Evolutionary conservation across 1,284 basidiomycete species (phyloP), one percentile per base, ranked within the genome.

Genomic region (Ceratorhiza oryzae-sativae): DNA sequence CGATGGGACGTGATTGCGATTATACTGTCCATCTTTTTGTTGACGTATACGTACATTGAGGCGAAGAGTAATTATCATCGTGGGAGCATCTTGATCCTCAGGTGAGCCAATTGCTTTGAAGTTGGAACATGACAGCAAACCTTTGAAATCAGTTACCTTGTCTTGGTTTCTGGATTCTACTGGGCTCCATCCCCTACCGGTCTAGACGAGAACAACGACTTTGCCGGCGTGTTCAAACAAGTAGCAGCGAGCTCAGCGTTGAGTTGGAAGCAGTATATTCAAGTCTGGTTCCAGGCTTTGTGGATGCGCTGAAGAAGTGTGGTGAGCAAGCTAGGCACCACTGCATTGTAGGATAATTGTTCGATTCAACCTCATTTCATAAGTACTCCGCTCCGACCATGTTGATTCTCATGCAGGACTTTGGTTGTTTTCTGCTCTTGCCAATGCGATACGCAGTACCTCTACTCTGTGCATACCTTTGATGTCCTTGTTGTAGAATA

Each of bases 31-130:
- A 93, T 97, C 81, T 99, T 99, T 86, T 82, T 99, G 75, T 88
- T 99, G 83, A 99, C 97, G 0, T 99, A 99, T 81, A 98, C 96
- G 3, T 99, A 98, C 81, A 98, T 98, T 78, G 97, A 99, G 82
- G 95, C 96, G 20, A 92, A 94, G 81, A 93, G 92, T 77, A 99
- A 99, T 83, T 99, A 98, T 79, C 94, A 97, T 79, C 88, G 95
- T 76, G 95, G 95, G 56, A 94, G 92, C 76, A 96, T 96, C 73
- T 87, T 98, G 56, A 91, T 97, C 73, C 84, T 97, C 58, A 94
- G 93, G 92, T 94, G 77, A 4, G 27, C 18, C 20, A 71, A 41
- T 48, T 34, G 41, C 63, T 27, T 23, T 18, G 18, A 27, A 23
- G 9, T 27, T 46, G 30, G 45, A 46, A 41, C 20, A 65, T 51